A percentile compares a stretch with the other conserved stretches of the same genome.
These are phyloP conservation scores for Starmerella cellae DNA, from an alignment of 805 yeast genomes.

Conservation along the genomic window DNA sequence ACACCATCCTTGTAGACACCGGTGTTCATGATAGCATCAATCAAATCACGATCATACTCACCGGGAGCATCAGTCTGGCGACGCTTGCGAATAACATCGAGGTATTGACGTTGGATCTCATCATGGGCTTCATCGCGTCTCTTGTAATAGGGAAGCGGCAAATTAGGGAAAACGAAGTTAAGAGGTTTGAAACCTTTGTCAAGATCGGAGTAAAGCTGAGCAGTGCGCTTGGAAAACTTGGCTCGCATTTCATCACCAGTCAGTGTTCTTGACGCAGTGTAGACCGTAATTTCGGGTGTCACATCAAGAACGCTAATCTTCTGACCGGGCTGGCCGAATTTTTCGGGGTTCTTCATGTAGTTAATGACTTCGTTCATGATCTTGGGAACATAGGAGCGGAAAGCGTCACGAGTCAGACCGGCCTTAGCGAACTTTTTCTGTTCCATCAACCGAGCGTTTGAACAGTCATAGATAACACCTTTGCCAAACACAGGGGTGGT, in stretches of 20 bases:
- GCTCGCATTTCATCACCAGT: conserved; percentile 85
- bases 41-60: conserved; percentile 75
- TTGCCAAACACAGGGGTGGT: conserved; percentile 99
- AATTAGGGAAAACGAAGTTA: conserved; percentile 87
- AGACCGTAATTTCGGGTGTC: conserved; percentile 91
- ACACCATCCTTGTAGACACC: conserved; percentile 89
- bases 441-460: conserved; percentile 88
- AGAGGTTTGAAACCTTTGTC: conserved; percentile 95
- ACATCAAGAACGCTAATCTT: conserved; percentile 47
- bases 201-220: conserved; percentile 73
- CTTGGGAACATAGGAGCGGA: conserved; percentile 74
- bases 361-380: conserved; percentile 63
- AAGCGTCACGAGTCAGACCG: conserved; percentile 75
- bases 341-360: conserved; percentile 38
- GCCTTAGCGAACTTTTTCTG: conserved; percentile 93
- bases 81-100: conserved; percentile 63
- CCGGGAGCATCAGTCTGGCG: conserved; percentile 41
- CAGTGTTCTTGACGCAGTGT: conserved; percentile 86
- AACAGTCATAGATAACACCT: conserved; percentile 95
- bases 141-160: conserved; percentile 77
- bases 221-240: conserved; percentile 69
- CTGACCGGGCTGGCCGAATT: conserved; percentile 26
- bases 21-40: conserved; percentile 70
- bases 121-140: conserved; percentile 80
- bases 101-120: conserved; percentile 65